Conservation (phyloP, 441 rosid species). For the Eruca vesicaria region DNA sequence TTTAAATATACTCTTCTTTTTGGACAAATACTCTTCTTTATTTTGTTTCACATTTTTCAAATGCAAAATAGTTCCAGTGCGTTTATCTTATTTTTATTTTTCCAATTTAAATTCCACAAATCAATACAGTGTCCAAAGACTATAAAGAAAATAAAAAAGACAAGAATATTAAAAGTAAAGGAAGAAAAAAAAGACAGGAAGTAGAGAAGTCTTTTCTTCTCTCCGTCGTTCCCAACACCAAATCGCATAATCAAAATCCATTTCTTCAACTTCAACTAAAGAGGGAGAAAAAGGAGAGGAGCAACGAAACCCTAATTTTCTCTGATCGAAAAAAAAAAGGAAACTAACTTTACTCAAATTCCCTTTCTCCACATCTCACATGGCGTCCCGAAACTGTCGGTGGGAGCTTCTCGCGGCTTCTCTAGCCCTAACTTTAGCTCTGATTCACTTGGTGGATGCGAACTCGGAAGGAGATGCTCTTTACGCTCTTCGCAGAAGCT, state of each 20-base stretch:
- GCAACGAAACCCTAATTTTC: conserved; percentile 30
- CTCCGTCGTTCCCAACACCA: neutral
- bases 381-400: conserved; percentile 42
- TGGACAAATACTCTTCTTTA: neutral
- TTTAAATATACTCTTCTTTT: neutral
- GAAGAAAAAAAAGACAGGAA: neutral
- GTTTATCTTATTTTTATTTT: neutral
- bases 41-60: neutral
- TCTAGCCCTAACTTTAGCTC: conserved; percentile 30
- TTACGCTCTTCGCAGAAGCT: conserved; percentile 60
- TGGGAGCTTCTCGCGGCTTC: conserved; percentile 38
- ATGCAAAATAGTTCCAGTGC: neutral
- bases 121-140: neutral
- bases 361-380: conserved; percentile 20
- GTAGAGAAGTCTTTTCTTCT: neutral
- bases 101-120: neutral
- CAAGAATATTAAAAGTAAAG: neutral
- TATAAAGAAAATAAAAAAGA: neutral
- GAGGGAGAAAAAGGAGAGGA: neutral
- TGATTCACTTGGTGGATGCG: conserved; percentile 39
- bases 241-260: neutral
- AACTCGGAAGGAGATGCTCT: conserved; percentile 94
- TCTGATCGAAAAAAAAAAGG: neutral
- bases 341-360: neutral
- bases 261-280: neutral